These are phyloP conservation scores for Amanita rubescens DNA, from an alignment of 768 basidiomycete genomes.

Conservation along the genomic window DNA sequence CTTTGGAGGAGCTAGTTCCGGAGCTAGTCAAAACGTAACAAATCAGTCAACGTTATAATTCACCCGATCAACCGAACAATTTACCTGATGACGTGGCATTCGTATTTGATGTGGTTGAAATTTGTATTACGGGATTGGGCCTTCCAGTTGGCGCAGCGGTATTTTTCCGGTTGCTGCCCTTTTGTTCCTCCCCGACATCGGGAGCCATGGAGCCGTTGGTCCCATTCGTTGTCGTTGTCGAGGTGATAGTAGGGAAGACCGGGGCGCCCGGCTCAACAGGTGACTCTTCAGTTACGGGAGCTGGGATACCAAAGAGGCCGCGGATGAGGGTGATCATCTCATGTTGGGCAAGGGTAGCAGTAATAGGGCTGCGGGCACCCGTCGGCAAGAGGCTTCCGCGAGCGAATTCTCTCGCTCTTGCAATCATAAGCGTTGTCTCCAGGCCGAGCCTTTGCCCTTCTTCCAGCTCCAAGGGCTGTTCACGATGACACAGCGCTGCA, in stretches of 20 bases:
- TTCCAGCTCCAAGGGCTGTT: constrained; percentile 39
- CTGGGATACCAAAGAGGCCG: constrained; percentile 22
- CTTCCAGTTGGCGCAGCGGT: background rate
- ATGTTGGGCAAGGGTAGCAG: constrained; percentile 21
- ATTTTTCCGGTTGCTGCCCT: background rate
- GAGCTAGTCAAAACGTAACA: background rate
- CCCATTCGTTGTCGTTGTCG: background rate
- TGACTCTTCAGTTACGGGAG: background rate
- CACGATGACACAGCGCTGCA: constrained; percentile 41
- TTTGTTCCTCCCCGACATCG: background rate
- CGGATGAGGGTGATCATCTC: constrained; percentile 30
- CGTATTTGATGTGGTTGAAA: background rate
- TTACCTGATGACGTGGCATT: constrained; percentile 1
- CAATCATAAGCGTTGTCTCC: constrained; percentile 46
- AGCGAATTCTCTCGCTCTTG: constrained; percentile 44
- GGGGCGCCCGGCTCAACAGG: background rate
- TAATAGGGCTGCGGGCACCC: constrained; percentile 28
- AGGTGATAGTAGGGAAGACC: background rate
- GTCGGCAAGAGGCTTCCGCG: constrained; percentile 24
- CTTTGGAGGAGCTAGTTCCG: too few species aligned
- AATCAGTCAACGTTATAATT: background rate
- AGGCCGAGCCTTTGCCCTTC: constrained; percentile 54
- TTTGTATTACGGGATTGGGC: background rate
- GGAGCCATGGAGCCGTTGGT: background rate
- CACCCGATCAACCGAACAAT: background rate